A percentile compares a stretch with the other conserved stretches of the same genome.
Conservation (phyloP, 306 rosid genomes). For the Rubus parviflorus region DNA sequence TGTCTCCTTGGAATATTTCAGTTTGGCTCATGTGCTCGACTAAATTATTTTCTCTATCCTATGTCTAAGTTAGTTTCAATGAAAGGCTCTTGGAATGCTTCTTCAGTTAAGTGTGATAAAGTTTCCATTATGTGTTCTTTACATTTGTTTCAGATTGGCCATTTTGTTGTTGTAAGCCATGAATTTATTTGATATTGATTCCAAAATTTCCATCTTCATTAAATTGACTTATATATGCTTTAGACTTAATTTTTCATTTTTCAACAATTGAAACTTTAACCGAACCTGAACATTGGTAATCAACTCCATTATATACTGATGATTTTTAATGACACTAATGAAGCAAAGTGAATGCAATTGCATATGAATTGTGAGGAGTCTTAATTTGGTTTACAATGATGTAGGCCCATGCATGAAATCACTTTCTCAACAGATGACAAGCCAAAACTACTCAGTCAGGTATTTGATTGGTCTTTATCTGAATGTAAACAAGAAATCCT, state of each 20-base stretch:
- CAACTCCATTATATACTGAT: conserved; percentile 5
- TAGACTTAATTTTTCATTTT: background rate
- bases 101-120: background rate
- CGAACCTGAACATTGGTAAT: background rate
- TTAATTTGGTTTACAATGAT: conserved; percentile 40
- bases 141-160: background rate
- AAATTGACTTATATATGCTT: background rate
- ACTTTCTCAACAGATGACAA: conserved; percentile 93
- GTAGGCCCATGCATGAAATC: conserved; percentile 99
- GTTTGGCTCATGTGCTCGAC: conserved; percentile 3
- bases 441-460: conserved; percentile 98
- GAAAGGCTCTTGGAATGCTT: background rate
- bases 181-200: background rate
- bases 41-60: background rate
- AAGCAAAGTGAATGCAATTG: conserved; percentile 18
- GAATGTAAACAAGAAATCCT: background rate
- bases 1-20: conserved; percentile 19
- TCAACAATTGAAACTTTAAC: background rate
- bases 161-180: background rate
- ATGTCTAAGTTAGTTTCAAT: background rate
- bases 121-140: background rate
- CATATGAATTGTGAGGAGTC: conserved; percentile 3
- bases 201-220: background rate
- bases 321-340: conserved; percentile 23
- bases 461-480: conserved; percentile 32